Conservation (phyloP, 192 early-diverging fungal genomes). For the Podochytrium sp. region DNA sequence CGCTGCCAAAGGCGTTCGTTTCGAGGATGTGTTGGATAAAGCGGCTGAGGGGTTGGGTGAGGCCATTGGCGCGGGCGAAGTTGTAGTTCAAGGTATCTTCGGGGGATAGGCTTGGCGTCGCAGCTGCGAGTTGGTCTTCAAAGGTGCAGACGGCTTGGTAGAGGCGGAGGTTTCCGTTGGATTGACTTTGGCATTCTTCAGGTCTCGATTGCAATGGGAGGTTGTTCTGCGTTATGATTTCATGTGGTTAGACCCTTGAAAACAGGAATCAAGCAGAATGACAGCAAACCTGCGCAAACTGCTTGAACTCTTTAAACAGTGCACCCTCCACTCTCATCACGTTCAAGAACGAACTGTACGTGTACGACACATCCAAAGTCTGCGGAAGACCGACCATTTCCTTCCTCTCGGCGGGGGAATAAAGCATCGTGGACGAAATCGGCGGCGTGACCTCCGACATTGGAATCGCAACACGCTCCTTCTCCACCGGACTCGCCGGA, state of each 20-base stretch:
- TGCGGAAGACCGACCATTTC: not conserved
- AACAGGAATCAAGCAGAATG: not conserved
- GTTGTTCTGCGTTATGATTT: too few relatives aligned
- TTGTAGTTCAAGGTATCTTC: not conserved
- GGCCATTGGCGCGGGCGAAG: not conserved
- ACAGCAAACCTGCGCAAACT: not conserved
- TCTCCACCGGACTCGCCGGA: too few relatives aligned
- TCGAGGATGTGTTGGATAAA: not conserved
- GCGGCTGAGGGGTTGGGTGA: conserved; percentile 2
- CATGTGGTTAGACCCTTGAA: too few relatives aligned
- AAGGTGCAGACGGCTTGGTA: not conserved
- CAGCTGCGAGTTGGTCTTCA: conserved; percentile 4
- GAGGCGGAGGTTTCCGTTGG: not conserved
- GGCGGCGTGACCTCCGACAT: too few relatives aligned
- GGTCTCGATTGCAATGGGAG: not conserved
- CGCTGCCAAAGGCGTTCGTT: not conserved
- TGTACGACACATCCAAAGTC: not conserved
- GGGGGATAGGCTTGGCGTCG: not conserved
- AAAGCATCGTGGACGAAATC: too few relatives aligned
- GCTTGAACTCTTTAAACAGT: not conserved
- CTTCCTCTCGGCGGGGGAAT: not conserved
- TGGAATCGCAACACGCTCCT: too few relatives aligned
- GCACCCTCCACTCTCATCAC: not conserved
- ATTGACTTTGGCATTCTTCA: not conserved
- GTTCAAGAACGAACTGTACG: not conserved